Percentiles rank a stretch among this genome's conserved stretches.
These are phyloP conservation scores for Teratosphaeria pseudoeucalypti DNA, from an alignment of 2,329 filamentous ascomycete species.

Conservation along the genomic window DNA sequence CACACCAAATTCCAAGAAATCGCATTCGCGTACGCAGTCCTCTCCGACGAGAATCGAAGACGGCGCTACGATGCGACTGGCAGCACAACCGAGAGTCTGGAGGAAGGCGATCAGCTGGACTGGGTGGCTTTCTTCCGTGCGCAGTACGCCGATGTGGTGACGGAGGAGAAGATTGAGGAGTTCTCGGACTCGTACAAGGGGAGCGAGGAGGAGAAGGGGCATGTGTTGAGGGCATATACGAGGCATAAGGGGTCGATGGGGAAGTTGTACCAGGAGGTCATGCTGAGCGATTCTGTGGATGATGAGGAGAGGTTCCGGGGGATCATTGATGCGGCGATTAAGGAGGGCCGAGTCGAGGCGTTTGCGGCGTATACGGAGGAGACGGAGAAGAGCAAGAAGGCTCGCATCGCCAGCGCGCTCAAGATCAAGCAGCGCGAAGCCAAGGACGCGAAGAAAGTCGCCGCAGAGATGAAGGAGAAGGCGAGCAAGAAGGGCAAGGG, in stretches of 20 bases:
- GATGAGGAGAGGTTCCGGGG: conserved; percentile 77
- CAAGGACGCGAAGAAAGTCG: conserved; percentile 56
- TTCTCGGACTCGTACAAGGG: conserved; percentile 73
- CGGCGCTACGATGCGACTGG: conserved; percentile 84
- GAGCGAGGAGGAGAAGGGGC: conserved; percentile 72
- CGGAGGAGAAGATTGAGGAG: conserved; percentile 59
- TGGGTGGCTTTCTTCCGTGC: conserved; percentile 84
- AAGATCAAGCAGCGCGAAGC: conserved; percentile 58
- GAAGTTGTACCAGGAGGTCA: conserved; percentile 67
- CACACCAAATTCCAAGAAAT: conserved; percentile 79
- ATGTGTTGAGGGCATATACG: conserved; percentile 68
- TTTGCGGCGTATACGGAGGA: conserved; percentile 65
- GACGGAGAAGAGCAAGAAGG: conserved; percentile 34
- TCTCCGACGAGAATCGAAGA: conserved; percentile 72
- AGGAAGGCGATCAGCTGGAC: conserved; percentile 60
- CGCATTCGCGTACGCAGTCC: conserved; percentile 86
- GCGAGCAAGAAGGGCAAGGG: conserved; percentile 50
- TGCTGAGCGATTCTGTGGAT: conserved; percentile 72
- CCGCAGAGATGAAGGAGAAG: conserved; percentile 64
- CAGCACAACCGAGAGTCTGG: conserved; percentile 72
- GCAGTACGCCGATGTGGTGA: conserved; percentile 71
- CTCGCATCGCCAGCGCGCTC: conserved; percentile 47
- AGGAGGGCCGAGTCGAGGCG: conserved; percentile 52
- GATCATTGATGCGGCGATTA: conserved; percentile 75
- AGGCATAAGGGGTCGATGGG: conserved; percentile 65